A percentile compares a stretch with the other conserved stretches of the same genome.
These are phyloP conservation scores for Ustilago shanxiensis DNA, from an alignment of 1,284 basidiomycete genomes.

Conservation along the genomic window DNA sequence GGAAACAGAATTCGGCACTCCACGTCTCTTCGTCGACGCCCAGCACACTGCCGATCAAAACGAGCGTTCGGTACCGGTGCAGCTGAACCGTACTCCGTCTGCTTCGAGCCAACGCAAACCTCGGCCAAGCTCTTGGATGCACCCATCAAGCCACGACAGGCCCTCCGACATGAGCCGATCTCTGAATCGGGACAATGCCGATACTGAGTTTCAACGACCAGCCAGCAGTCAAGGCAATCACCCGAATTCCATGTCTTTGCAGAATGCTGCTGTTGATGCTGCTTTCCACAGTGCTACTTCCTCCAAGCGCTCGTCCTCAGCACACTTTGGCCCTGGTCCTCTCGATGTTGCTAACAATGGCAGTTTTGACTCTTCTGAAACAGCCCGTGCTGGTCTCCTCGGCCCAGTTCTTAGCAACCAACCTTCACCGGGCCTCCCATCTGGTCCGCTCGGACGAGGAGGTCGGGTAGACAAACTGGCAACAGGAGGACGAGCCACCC, in stretches of 20 bases:
- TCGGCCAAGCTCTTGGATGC: slow-evolving; percentile 48
- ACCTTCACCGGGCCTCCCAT: slow-evolving; percentile 14
- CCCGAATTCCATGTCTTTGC: neutral
- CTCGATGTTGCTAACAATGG: slow-evolving; percentile 8
- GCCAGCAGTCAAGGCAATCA: slow-evolving; percentile 45
- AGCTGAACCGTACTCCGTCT: slow-evolving; percentile 19
- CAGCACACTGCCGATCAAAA: slow-evolving; percentile 39
- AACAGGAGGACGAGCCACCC: slow-evolving; percentile 31
- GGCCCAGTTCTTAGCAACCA: slow-evolving; percentile 8
- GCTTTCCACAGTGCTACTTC: slow-evolving; percentile 10
- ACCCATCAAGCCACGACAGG: slow-evolving; percentile 36
- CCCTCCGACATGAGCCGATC: slow-evolving; percentile 7
- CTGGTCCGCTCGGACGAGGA: slow-evolving; percentile 18
- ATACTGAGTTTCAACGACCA: slow-evolving; percentile 17
- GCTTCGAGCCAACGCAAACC: slow-evolving; percentile 15
- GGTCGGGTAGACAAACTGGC: slow-evolving; percentile 1
- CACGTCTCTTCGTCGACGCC: slow-evolving; percentile 42
- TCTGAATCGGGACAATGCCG: slow-evolving; percentile 6
- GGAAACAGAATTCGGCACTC: slow-evolving; percentile 47
- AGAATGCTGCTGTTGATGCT: slow-evolving; percentile 5
- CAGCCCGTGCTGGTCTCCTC: slow-evolving; percentile 1
- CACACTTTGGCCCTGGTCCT: slow-evolving; percentile 20
- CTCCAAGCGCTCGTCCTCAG: slow-evolving; percentile 25
- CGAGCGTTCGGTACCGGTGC: slow-evolving; percentile 2
- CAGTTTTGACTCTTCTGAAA: slow-evolving; percentile 9